Percentiles rank a stretch among this genome's conserved stretches.
Evolutionary conservation across 306 rosid genomes (phyloP).

Genomic region (Biancaea sappan): DNA sequence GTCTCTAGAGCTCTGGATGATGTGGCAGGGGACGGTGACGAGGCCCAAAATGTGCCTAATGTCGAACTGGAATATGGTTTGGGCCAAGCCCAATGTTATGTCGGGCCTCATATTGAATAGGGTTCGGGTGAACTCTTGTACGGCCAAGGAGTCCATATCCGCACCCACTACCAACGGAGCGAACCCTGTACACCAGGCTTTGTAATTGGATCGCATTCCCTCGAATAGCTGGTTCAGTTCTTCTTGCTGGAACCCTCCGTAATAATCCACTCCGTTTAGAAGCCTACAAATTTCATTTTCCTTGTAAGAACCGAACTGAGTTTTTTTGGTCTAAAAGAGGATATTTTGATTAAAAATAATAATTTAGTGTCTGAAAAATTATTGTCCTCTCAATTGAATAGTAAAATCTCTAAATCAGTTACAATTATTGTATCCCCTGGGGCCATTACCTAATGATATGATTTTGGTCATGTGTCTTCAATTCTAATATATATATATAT

Average conservation of each 20-base stretch:
- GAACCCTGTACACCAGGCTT: conserved; percentile 75
- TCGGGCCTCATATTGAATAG: conserved; percentile 39
- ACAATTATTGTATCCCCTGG: too few species aligned
- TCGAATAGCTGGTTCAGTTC: conserved; percentile 37
- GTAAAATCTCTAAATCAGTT: too few species aligned
- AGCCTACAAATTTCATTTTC: conserved; percentile 5
- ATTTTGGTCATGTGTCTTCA: too few species aligned
- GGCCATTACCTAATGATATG: too few species aligned
- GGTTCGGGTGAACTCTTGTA: conserved; percentile 45
- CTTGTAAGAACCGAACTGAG: not conserved
- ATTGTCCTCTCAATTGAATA: too few species aligned
- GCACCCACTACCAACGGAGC: conserved; percentile 71
- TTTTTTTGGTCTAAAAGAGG: too few species aligned
- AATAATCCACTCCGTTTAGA: conserved; percentile 30
- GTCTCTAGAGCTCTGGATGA: conserved; percentile 40
- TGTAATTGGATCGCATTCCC: conserved; percentile 35
- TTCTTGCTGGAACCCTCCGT: conserved; percentile 39
- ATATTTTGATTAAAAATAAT: too few species aligned
- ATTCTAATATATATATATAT: too few species aligned
- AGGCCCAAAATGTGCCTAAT: conserved; percentile 29
- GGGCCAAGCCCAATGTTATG: conserved; percentile 37
- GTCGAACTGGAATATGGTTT: conserved; percentile 36
- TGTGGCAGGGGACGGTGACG: conserved; percentile 41
- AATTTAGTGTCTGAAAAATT: too few species aligned
- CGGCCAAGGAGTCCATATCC: conserved; percentile 68